phyloP scores from a whole-genome alignment of 257 asterid species.

The Solanum okadae region DNA sequence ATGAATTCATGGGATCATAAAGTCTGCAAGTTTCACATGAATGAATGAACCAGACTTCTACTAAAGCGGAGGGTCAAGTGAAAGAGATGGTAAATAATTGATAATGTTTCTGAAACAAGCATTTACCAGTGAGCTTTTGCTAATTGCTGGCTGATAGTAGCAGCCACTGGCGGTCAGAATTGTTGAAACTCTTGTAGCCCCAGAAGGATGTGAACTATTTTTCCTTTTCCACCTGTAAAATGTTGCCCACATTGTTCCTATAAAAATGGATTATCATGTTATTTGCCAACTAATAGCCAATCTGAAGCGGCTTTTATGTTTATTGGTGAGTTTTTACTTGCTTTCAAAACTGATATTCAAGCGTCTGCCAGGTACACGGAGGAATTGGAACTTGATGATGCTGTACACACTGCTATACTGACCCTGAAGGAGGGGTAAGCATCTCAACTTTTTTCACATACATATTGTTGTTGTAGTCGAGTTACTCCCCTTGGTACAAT shows the following conservation, averaged over 20 bases:
- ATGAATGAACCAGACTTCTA: not conserved
- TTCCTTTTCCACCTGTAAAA: not conserved
- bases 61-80: not conserved
- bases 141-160: not conserved
- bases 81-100: not conserved
- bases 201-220: not conserved
- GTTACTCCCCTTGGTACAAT: not conserved
- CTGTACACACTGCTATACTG: constrained; percentile 97
- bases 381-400: constrained; percentile 98
- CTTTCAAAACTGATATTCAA: not conserved
- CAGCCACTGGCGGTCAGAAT: not conserved
- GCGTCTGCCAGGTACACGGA: constrained; percentile 64
- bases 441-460: not conserved
- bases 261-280: not conserved
- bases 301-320: not conserved
- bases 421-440: constrained; percentile 96
- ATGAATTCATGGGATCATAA: not conserved
- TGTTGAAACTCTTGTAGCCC: not conserved
- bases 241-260: not conserved
- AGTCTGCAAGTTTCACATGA: not conserved
- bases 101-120: not conserved
- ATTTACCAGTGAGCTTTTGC: not conserved
- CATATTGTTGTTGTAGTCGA: not conserved
- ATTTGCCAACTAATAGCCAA: not conserved
- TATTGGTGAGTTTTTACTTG: not conserved